These are phyloP conservation scores for Trichoderma breve DNA, from an alignment of 2,329 filamentous ascomycete genomes.

Conservation along the genomic window DNA sequence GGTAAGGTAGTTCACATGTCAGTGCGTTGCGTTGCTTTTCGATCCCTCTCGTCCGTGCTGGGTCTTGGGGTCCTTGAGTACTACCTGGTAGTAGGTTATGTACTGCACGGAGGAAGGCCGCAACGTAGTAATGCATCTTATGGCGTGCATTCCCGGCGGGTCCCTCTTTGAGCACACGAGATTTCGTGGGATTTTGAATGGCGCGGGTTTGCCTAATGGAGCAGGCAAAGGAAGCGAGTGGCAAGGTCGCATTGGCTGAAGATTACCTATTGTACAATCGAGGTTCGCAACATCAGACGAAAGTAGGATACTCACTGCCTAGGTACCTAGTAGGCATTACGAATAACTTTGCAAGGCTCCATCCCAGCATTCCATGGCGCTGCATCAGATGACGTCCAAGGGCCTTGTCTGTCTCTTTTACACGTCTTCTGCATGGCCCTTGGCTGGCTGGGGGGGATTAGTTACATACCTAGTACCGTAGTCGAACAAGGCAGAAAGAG, in stretches of 20 bases:
- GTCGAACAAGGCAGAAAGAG: neutral
- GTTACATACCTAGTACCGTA: neutral
- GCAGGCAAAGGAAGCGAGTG: neutral
- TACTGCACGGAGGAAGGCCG: neutral
- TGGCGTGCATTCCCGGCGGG: neutral
- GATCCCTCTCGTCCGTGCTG: neutral
- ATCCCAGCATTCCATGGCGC: neutral
- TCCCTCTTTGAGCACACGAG: neutral
- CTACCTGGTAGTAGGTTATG: no score
- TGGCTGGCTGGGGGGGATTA: neutral
- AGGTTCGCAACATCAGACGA: neutral
- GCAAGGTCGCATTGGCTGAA: neutral
- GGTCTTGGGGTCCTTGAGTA: neutral
- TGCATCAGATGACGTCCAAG: neutral
- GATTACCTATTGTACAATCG: no score
- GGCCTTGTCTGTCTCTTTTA: neutral
- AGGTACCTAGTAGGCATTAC: neutral
- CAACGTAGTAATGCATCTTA: neutral
- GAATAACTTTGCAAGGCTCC: neutral
- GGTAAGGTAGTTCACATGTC: neutral
- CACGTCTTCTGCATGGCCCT: neutral
- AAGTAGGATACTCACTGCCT: neutral
- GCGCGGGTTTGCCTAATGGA: neutral
- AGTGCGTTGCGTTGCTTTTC: neutral
- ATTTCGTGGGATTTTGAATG: neutral